Evolutionary conservation across 352 stramenopile genomes (phyloP), one percentile per base, ranked within the genome.

Genomic region (Elongisporangium senticosum): DNA sequence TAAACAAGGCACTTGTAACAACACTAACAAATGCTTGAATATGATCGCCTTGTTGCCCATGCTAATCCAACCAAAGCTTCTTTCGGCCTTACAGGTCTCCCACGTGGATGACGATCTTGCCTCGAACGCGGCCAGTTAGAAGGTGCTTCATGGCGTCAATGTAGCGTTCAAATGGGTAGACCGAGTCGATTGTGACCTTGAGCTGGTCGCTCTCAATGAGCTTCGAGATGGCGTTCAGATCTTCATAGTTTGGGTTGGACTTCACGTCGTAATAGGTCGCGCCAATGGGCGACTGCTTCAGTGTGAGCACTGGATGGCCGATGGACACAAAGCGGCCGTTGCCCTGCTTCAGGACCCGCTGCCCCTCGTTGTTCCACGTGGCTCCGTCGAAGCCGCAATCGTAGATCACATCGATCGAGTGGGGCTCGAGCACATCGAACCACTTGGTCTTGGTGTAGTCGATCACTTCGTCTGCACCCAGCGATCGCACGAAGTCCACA

Each of bases 61-160:
- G n/a, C n/a, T n/a, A n/a, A n/a, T n/a, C n/a, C n/a, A n/a, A n/a
- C n/a, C n/a, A n/a, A n/a, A n/a, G n/a, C n/a, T n/a, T n/a, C n/a
- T n/a, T n/a, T n/a, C n/a, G n/a, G n/a, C n/a, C n/a, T n/a, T n/a
- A n/a, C n/a, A n/a, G 56, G 4, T 13, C 24, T 15, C 22, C 17
- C 17, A 88, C 69, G 28, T 80, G 69, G n/a, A 88, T 68, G 20
- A 87, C 65, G 47, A 89, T 83, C 64, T 90, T 90, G 62, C 81
- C 81, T 47, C 75, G 66, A 0, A 74, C 72, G 22, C 73, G 73
- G 52, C 75, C 71, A 22, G 61, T 69, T 68, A 85, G 75, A 13
- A 83, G 68, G 49, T 75, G 55, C 37, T 67, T 62, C 48, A 89
- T 75, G 43, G 62, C 81, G 10, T 85, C 74, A 13, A 68, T 40